A percentile compares a stretch with the other conserved stretches of the same genome.
phyloP scores from a whole-genome alignment of 805 yeast genomes.

The Candida dajiaensis region DNA sequence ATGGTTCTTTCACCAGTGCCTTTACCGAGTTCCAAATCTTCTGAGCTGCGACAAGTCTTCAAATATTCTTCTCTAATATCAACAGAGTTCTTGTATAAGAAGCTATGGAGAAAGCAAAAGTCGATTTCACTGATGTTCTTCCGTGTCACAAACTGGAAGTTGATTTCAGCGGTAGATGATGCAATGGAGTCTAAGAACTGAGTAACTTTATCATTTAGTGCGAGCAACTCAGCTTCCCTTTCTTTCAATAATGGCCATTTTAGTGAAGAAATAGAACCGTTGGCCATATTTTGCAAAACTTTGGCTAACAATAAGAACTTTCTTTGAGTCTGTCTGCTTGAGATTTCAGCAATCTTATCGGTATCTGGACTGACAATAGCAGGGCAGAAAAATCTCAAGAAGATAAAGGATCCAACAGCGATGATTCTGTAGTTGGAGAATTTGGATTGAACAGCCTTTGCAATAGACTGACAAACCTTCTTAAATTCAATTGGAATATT shows the following conservation, averaged over 20 bases:
- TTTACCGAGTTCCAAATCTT: constrained; percentile 18
- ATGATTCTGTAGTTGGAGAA: constrained; percentile 62
- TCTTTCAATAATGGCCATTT: constrained; percentile 55
- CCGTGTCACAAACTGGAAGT: constrained; percentile 18
- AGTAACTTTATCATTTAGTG: constrained; percentile 33
- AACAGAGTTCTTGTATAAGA: constrained; percentile 44
- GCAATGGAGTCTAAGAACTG: constrained; percentile 35
- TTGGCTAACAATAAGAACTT: constrained; percentile 76
- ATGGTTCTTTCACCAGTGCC: constrained; percentile 40
- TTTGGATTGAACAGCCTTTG: constrained; percentile 47
- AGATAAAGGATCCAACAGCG: constrained; percentile 83
- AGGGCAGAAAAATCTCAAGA: constrained; percentile 77
- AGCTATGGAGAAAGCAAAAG: constrained; percentile 39
- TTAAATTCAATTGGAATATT: constrained; percentile 67
- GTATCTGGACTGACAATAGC: constrained; percentile 83
- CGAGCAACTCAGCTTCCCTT: constrained; percentile 35
- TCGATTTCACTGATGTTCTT: constrained; percentile 23
- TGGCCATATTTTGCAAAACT: constrained; percentile 80
- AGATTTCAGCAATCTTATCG: constrained; percentile 32
- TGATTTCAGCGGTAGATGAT: constrained; percentile 16
- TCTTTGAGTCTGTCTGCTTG: constrained; percentile 44
- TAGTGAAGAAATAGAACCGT: constrained; percentile 60
- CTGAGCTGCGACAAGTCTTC: constrained; percentile 11
- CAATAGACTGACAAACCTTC: constrained; percentile 63
- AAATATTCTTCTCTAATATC: constrained; percentile 25